Evolutionary conservation across 2,329 filamentous ascomycete species (phyloP).

Genomic region (Fonsecaea pedrosoi): DNA sequence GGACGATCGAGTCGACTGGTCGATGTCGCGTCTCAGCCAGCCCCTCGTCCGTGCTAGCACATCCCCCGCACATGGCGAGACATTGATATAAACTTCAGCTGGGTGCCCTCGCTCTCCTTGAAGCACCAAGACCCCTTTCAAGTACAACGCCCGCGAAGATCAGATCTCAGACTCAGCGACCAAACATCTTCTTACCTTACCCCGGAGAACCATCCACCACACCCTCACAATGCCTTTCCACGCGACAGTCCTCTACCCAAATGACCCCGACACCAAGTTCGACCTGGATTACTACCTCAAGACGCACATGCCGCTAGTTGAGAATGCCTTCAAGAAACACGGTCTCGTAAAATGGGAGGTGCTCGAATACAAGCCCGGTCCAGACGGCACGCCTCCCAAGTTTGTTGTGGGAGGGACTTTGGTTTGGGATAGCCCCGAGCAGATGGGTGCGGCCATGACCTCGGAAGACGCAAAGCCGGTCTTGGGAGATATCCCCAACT

Average conservation of each 20-base stretch:
- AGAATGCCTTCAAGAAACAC: conserved; percentile 48
- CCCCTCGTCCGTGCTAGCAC: not conserved
- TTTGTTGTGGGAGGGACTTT: conserved; percentile 24
- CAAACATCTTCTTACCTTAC: not conserved
- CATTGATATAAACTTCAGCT: conserved; percentile 15
- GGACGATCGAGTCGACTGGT: not conserved
- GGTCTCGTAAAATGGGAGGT: conserved; percentile 48
- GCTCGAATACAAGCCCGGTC: conserved; percentile 28
- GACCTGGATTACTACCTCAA: conserved; percentile 59
- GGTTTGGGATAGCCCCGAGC: conserved; percentile 32
- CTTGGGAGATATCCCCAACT: conserved; percentile 34
- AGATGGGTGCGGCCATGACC: conserved; percentile 21
- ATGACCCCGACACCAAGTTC: conserved; percentile 51
- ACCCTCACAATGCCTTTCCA: conserved; percentile 24
- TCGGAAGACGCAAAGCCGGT: conserved; percentile 26
- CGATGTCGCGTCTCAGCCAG: not conserved
- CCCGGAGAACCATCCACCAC: not conserved
- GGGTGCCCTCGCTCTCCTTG: not conserved
- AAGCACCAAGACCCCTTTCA: not conserved
- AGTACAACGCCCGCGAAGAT: not conserved
- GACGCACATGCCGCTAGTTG: conserved; percentile 56
- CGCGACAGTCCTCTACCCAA: conserved; percentile 49
- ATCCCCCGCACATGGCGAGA: conserved; percentile 6
- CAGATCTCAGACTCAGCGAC: not conserved
- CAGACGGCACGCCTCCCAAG: conserved; percentile 28